Evolutionary conservation across 2,329 filamentous ascomycete species (phyloP).

Genomic region (Ceratocystis harringtonii): DNA sequence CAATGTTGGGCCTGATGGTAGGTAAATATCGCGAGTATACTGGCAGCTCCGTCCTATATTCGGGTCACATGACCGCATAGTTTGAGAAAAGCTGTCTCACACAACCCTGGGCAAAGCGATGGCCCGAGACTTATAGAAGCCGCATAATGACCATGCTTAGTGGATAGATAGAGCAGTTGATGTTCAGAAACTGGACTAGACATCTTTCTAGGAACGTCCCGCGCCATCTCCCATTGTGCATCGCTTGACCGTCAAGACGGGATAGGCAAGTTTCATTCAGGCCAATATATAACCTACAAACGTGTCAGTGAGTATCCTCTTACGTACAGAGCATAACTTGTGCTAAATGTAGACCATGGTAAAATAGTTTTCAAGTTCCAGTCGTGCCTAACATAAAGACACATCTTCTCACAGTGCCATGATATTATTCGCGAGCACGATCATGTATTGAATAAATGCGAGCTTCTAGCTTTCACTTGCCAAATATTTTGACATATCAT

Average conservation of each 20-base stretch:
- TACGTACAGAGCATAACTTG: not conserved
- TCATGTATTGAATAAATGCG: not conserved
- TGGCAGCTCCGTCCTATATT: not conserved
- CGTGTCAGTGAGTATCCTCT: not conserved
- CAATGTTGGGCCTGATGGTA: not conserved
- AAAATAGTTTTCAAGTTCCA: not conserved
- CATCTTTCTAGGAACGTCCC: not conserved
- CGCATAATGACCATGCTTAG: not conserved
- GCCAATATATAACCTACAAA: not conserved
- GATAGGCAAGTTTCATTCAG: not conserved
- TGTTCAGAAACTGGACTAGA: not conserved
- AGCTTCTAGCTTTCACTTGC: not conserved
- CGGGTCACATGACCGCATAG: conserved; percentile 4
- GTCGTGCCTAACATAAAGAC: not conserved
- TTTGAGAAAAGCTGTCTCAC: not conserved
- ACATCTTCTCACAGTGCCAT: not conserved
- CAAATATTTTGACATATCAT: no score
- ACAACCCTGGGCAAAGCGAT: not conserved
- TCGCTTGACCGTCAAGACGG: not conserved
- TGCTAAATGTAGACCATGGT: not conserved
- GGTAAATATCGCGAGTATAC: not conserved
- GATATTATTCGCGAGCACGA: not conserved
- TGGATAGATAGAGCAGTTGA: no score
- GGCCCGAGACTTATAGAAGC: not conserved
- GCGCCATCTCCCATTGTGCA: not conserved